Evolutionary conservation across 108 stramenopile genomes (phyloP), one percentile per base, ranked within the genome.

Genomic region (Nitzschia sp.): DNA sequence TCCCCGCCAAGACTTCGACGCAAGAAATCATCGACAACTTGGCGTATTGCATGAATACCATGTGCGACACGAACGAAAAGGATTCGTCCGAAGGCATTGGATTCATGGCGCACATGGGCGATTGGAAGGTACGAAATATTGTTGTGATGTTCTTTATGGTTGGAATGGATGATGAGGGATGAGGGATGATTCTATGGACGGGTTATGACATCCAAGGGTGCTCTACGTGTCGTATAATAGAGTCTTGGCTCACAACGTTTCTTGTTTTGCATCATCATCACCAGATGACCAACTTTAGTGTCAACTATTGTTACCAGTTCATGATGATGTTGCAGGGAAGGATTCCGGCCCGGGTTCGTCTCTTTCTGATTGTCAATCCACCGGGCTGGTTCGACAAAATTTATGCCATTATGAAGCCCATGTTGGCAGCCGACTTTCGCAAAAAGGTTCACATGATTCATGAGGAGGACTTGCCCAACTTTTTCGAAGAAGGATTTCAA

Each of bases 301-400:
- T 69, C 8, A 58, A 55, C 32, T 85, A 81, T 52, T 80, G 73
- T 36, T 48, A 45, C 27, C 68, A 78, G 35, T 85, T 81, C 66
- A 76, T 85, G 76, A 71, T 63, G 65, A 69, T 66, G 52, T 53
- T 85, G 45, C 80, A 85, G 47, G 84, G 84, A 34, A 21, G 71
- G 0, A 52, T 69, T 30, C 84, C 84, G 3, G 73, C 67, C 15
- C 68, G 76, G 11, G 84, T 85, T 21, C 58, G 65, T 2, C 38
- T 76, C 15, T 81, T 85, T 55, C 61, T 85, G 9, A 81, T 85
- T 63, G 84, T 85, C 47, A 80, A 85, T 58, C 66, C 84, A 28
- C 84, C 84, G 0, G 22, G 23, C 28, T 81, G 80, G 74, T 85
- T 85, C 60, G 68, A 33, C n/a, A 69, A 34, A 16, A 67, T 81